phyloP scores from a whole-genome alignment of 164 flowering plant genomes.

The Umbilicus rupestris region DNA sequence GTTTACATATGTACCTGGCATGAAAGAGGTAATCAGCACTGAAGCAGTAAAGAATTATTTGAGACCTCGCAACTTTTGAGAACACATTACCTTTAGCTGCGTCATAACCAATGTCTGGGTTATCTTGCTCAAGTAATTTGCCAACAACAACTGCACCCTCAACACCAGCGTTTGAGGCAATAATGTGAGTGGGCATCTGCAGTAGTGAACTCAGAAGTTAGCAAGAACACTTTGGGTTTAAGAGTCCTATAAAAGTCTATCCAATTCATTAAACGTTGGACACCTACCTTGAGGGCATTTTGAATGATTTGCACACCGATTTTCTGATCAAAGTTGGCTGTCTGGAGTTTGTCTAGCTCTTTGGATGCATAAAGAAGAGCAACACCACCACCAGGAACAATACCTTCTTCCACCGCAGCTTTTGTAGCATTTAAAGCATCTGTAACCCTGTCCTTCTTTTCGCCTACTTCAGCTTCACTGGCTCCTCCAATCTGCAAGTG shows the following conservation, averaged over 20 bases:
- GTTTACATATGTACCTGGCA: conserved; percentile 64
- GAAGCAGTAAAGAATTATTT: neutral
- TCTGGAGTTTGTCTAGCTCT: conserved; percentile 71
- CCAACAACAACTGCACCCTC: conserved; percentile 98
- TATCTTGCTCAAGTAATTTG: conserved; percentile 80
- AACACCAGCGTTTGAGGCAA: conserved; percentile 93
- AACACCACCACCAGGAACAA: conserved; percentile 97
- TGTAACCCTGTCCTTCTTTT: conserved; percentile 90
- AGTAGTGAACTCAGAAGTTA: neutral
- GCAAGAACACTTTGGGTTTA: neutral
- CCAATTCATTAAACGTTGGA: neutral
- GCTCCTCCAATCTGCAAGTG: conserved; percentile 87
- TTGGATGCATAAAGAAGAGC: conserved; percentile 93
- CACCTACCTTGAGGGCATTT: conserved; percentile 75
- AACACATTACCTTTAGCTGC: conserved; percentile 78
- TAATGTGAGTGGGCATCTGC: conserved; percentile 80
- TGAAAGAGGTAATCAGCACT: neutral
- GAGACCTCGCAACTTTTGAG: neutral
- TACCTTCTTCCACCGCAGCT: conserved; percentile 96
- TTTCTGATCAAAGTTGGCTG: conserved; percentile 95
- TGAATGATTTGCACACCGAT: conserved; percentile 96
- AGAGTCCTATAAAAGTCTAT: neutral
- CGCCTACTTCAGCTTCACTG: conserved; percentile 91
- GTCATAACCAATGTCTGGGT: conserved; percentile 90
- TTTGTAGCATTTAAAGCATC: conserved; percentile 98